These are phyloP conservation scores for Paramarasmius palmivorus DNA, from an alignment of 1,284 basidiomycete genomes.

Conservation along the genomic window DNA sequence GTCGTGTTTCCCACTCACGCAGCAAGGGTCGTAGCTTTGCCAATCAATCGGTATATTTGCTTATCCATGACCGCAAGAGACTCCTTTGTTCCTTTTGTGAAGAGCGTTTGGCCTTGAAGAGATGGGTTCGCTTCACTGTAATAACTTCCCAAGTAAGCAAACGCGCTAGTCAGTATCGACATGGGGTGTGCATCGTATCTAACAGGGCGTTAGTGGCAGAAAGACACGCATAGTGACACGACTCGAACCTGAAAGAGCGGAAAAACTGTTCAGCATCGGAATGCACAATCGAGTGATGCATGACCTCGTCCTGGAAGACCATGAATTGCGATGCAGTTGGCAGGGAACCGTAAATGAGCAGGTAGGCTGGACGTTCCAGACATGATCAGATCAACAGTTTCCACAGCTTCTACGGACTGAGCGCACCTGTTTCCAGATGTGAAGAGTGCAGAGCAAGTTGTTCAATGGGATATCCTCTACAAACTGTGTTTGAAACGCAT, in stretches of 20 bases:
- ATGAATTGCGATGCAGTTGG: slow-evolving; percentile 65
- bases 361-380: slow-evolving; percentile 49
- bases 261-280: slow-evolving; percentile 81
- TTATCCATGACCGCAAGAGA: slow-evolving; percentile 83
- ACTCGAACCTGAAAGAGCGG: slow-evolving; percentile 66
- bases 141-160: slow-evolving; percentile 84
- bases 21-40: slow-evolving; percentile 85
- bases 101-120: slow-evolving; percentile 78
- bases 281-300: slow-evolving; percentile 79
- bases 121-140: slow-evolving; percentile 70
- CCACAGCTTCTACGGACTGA: not conserved
- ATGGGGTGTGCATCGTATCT: slow-evolving; percentile 89
- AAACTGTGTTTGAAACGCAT: not conserved
- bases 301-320: slow-evolving; percentile 70
- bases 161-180: slow-evolving; percentile 83
- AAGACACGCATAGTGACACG: slow-evolving; percentile 1
- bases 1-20: slow-evolving; percentile 49
- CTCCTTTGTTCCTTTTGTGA: slow-evolving; percentile 63
- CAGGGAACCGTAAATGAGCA: slow-evolving; percentile 86
- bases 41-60: slow-evolving; percentile 85
- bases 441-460: slow-evolving; percentile 77
- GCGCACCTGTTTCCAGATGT: slow-evolving; percentile 69
- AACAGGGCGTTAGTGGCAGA: slow-evolving; percentile 1
- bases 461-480: slow-evolving; percentile 92
- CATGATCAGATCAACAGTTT: not conserved